phyloP scores from a whole-genome alignment of 78 protist species.

The Anaeramoeba ignava region DNA sequence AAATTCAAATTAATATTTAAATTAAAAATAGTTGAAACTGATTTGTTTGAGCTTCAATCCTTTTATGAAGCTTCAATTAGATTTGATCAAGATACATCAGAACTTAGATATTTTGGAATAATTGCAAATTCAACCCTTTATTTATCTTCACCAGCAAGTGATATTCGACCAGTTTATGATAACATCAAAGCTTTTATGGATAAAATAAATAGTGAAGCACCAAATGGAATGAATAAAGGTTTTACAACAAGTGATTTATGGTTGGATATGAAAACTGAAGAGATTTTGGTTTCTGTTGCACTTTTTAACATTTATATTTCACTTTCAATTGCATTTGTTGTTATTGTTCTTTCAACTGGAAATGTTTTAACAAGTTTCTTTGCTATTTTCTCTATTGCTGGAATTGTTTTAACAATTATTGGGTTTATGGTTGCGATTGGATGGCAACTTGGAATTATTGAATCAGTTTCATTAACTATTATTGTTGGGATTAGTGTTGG shows the following conservation, averaged over 20 bases:
- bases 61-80: neutral
- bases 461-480: conserved; percentile 15
- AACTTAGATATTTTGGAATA: neutral
- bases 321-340: neutral
- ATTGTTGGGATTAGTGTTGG: conserved; percentile 28
- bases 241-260: neutral
- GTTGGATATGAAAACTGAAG: conserved; percentile 25
- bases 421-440: conserved; percentile 9
- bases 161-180: neutral
- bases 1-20: too few species aligned
- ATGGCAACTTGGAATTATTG: conserved; percentile 25
- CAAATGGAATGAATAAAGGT: neutral
- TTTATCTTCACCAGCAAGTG: neutral
- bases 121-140: neutral
- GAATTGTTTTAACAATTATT: conserved; percentile 9
- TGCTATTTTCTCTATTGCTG: conserved; percentile 8
- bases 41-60: neutral
- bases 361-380: neutral
- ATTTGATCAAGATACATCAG: neutral
- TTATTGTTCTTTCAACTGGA: conserved; percentile 4
- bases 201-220: neutral
- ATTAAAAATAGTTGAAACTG: too few species aligned
- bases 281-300: neutral
- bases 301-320: neutral
- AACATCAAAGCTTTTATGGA: neutral